These are phyloP conservation scores for Macadamia tetraphylla DNA, from an alignment of 164 flowering plant species.

Conservation along the genomic window DNA sequence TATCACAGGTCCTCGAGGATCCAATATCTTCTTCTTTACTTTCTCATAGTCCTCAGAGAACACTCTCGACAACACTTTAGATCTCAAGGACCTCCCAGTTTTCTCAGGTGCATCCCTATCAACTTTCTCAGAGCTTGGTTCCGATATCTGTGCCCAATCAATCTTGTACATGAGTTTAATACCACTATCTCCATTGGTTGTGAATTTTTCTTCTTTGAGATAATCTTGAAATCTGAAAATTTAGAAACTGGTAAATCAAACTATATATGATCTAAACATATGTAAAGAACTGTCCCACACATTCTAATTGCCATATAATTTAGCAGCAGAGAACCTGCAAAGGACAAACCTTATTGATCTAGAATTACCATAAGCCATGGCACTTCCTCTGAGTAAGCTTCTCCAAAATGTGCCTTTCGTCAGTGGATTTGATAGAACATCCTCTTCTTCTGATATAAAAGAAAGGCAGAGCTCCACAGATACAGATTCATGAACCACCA, in stretches of 20 bases:
- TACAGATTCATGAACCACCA: background rate
- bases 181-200: constrained; percentile 21
- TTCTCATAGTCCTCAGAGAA: constrained; percentile 87
- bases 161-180: constrained; percentile 41
- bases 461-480: constrained; percentile 9
- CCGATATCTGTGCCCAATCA: constrained; percentile 37
- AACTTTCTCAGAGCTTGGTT: constrained; percentile 25
- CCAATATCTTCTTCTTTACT: constrained; percentile 57
- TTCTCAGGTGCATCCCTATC: constrained; percentile 9
- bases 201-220: constrained; percentile 29
- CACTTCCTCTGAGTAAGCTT: background rate
- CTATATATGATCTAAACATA: too few relatives aligned
- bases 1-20: constrained; percentile 65
- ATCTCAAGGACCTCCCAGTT: constrained; percentile 45
- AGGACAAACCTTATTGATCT: constrained; percentile 40
- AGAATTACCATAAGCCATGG: constrained; percentile 36
- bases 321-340: background rate
- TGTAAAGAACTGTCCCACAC: too few relatives aligned
- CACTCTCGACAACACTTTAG: constrained; percentile 76
- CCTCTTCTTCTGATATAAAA: constrained; percentile 6
- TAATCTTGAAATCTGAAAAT: constrained; percentile 57
- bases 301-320: too few relatives aligned
- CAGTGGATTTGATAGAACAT: background rate
- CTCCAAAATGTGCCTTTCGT: background rate
- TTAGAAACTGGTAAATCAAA: background rate